Evolutionary conservation across 192 early-diverging fungal species (phyloP), one percentile per base, ranked within the genome.

Genomic region (Backusella liffmaniae): DNA sequence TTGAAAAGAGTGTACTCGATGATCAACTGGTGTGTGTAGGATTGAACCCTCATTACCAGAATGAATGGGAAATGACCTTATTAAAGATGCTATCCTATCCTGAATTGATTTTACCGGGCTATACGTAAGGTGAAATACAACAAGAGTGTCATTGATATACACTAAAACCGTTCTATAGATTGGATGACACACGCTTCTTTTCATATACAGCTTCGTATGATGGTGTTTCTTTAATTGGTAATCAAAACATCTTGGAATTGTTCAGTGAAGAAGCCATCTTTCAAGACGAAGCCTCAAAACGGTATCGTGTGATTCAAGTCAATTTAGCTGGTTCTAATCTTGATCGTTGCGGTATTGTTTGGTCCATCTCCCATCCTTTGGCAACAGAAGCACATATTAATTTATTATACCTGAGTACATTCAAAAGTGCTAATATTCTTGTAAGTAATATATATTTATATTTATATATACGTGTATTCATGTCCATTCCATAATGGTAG

Each of bases 301-400:
- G 83, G 0, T 82, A 92, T 39, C 84, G 89, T 42, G 86, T 90
- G 51, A 91, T 93, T 68, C 90, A 92, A 74, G 83, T 93, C 30
- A 88, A 93, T 78, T 76, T 93, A 56, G 81, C 84, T 46, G 84
- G 85, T 10, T 83, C 84, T 65, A 85, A 84, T 53, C 36, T 84
- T 77, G 91, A 93, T 77, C 85, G 88, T 39, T 92, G 83, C 73
- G 91, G 91, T 72, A 92, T 93, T 67, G 88, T 93, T 5, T 86
- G 85, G 62, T 91, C 90, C 21, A 92, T 93, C 71, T 85, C 90
- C 15, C 79, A 91, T 67, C 91, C 89, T 5, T 82, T 93, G 46
- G 82, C 82, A 12, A 80, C 73, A 2, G 80, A 82, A 44, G 86
- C 86, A 0, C 85, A 83, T 26, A 86, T 93, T 72, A 89, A 93